phyloP scores from a whole-genome alignment of 2,329 filamentous ascomycete genomes.

The Spiromastix sp. region DNA sequence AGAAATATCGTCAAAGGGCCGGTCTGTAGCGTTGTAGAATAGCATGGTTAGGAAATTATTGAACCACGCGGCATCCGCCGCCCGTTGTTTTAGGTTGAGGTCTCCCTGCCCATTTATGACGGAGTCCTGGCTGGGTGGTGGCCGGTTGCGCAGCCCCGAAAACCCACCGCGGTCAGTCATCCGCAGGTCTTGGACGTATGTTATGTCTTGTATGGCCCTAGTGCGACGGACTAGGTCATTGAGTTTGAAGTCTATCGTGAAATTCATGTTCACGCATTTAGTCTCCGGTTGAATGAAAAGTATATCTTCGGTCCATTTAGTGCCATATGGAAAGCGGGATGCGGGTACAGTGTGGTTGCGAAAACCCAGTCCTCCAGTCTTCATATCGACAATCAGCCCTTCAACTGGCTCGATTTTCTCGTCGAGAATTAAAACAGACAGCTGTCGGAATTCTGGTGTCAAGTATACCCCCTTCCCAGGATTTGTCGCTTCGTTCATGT shows the following conservation, averaged over 20 bases:
- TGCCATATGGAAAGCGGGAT: conserved; percentile 21
- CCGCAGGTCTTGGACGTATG: conserved; percentile 15
- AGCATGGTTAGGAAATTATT: conserved; percentile 32
- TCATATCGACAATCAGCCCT: conserved; percentile 34
- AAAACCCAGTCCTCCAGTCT: conserved; percentile 34
- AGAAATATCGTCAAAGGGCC: conserved; percentile 4
- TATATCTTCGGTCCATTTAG: conserved; percentile 37
- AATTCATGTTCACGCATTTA: conserved; percentile 31
- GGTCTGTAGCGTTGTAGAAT: conserved; percentile 30
- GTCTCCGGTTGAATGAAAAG: conserved; percentile 39
- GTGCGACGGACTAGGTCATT: conserved; percentile 4
- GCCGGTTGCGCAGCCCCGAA: conserved; percentile 3
- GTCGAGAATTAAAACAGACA: conserved; percentile 23
- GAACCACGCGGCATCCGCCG: conserved; percentile 35
- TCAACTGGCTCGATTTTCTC: conserved; percentile 28
- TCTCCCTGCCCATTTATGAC: conserved; percentile 16
- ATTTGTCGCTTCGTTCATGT: conserved; percentile 12
- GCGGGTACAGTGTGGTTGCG: conserved; percentile 35
- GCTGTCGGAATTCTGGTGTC: conserved; percentile 20
- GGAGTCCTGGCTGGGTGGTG: not conserved
- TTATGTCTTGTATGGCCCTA: too few species aligned
- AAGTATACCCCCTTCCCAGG: conserved; percentile 23
- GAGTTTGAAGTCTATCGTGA: conserved; percentile 32
- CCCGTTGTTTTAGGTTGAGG: conserved; percentile 28
- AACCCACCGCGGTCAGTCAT: conserved; percentile 37